Evolutionary conservation across 1,139 yeast genomes (phyloP), one percentile per base, ranked within the genome.

Genomic region (Torulaspora globosa): DNA sequence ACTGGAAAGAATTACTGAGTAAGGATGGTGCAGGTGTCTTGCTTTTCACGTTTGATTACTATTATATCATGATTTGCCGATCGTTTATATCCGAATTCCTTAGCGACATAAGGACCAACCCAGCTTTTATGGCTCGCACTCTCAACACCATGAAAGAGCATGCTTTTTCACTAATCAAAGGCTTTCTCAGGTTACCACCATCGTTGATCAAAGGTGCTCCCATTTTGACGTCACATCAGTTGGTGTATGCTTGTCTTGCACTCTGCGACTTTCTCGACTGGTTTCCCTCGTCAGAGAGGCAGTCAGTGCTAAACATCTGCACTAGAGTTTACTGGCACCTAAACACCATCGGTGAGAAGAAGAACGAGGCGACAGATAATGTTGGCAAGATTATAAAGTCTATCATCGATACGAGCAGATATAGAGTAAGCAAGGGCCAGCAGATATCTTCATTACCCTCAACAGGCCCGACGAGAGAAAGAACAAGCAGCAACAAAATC

Each of bases 241-340:
- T 77, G 24, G 75, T 76, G 6, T 78, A 75, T 55, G 73, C 79
- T 0, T 75, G 79, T 55, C 56, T 76, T 40, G 72, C 78, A 0
- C 60, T 78, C 18, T 74, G 76, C 54, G 76, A 76, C 42, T 70
- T 67, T 50, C 60, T 75, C 15, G 63, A 65, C 43, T 59, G 63
- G 44, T 70, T 71, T 62, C 58, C 61, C 14, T 57, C 58, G 14
- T 47, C 59, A 3, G 73, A 72, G 48, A 68, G 68, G 43, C 67
- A 66, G 21, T 65, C 60, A 44, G 58, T 74, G 1, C 52, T 77
- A 32, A 73, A 68, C 47, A 56, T 75, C 16, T 75, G 79, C 38
- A 71, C 79, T 0, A 67, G 69, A 46, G 71, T 74, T 6, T 78
- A 77, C 53, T 78, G 81, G 81, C 78, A 75, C 52, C 58, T 78